Base-by-base conservation (phyloP, 257 asterid genomes). In the Solanum rostratum region DNA sequence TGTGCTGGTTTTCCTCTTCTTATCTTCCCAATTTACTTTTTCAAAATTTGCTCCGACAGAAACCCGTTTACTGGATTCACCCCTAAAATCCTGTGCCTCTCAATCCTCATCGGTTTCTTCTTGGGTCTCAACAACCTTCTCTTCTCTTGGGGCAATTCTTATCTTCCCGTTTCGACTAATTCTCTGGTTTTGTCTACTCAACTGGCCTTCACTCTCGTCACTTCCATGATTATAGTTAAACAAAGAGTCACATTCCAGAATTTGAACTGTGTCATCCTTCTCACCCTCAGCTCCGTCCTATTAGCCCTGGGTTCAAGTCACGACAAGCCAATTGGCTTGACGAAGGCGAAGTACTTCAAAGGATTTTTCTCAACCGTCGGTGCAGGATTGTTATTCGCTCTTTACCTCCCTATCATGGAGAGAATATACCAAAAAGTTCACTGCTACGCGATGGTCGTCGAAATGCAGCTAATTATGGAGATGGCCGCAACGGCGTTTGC, bases 1-100 rank as follows among this genome's bases (percentile, higher is more conserved):
- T 88, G 90, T 37, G 95, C 96, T 4, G 98, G 98, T 2, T 95
- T 95, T 41, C 98, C 98, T 1, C 84, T 95, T 7, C 95, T 95
- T 29, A 22, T 92, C 8, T 46, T 85, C 1, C 94, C 96, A 0
- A 24, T 90, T 0, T 86, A n/a, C 20, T 86, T 92, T 87, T 96
- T 95, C 2, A 87, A 54, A 55, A 84, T 62, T 41, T 68, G 41
- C 45, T 88, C 94, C 6, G 1, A 33, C 2, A 86, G 96, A 43
- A 70, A 33, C 2, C 98, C 96, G 5, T 95, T 94, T 11, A 82
- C 97, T 0, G 76, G 91, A 0, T 89, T 94, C 55, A 89, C 89
- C 2, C 20, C 33, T 0, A 88, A 57, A 19, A 41, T 90, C 12
- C 30, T 88, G 1, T 1, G 78, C 2, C 39, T 88, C 27, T 92